phyloP scores from a whole-genome alignment of 768 basidiomycete species.

The Tulasnella sp. region DNA sequence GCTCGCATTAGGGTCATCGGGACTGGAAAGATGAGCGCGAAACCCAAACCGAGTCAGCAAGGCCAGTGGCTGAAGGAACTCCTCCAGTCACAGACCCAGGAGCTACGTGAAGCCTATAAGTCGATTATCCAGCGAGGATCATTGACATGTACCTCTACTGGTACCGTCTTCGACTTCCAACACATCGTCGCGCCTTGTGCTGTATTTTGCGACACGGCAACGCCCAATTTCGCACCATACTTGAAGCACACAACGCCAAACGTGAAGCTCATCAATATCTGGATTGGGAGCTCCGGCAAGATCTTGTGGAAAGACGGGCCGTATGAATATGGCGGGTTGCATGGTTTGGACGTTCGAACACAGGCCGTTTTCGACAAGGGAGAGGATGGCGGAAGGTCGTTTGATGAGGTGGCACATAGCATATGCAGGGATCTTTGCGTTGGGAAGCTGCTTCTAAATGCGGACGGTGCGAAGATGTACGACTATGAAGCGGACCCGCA shows the following conservation, averaged over 20 bases:
- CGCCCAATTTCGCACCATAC: neutral
- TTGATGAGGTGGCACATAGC: neutral
- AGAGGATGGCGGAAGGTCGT: neutral
- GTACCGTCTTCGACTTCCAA: neutral
- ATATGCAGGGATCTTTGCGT: neutral
- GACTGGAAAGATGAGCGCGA: neutral
- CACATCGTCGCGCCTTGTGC: neutral
- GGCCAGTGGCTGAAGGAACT: neutral
- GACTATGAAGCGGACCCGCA: slow-evolving; percentile 6
- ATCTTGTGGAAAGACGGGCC: neutral
- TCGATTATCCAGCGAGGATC: neutral
- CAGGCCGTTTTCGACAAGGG: neutral
- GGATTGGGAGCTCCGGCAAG: neutral
- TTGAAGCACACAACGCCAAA: neutral
- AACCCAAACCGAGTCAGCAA: neutral
- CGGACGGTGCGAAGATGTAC: neutral
- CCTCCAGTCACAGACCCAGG: neutral
- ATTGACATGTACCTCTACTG: neutral
- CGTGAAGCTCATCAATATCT: neutral
- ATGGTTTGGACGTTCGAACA: neutral
- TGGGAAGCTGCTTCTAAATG: no score
- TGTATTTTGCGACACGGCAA: neutral
- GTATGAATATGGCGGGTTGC: neutral
- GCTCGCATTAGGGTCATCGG: neutral
- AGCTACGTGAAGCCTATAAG: neutral